These are phyloP conservation scores for Stentor coeruleus DNA, from an alignment of 73 alveolate genomes.

Conservation along the genomic window DNA sequence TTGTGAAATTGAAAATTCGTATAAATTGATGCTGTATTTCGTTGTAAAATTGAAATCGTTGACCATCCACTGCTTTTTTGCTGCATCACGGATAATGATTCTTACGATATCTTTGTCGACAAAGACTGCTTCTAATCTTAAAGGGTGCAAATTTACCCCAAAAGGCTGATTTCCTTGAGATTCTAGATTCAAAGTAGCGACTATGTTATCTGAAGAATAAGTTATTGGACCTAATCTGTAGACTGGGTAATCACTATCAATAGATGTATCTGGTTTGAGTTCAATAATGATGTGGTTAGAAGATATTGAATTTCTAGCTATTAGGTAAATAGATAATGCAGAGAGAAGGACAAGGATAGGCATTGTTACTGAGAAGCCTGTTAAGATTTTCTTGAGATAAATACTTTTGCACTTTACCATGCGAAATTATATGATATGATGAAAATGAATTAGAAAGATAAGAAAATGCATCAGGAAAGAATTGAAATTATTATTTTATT, in stretches of 20 bases:
- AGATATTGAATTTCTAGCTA: not conserved
- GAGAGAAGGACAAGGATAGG: no score
- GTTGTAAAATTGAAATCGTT: not conserved
- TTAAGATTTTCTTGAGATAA: not conserved
- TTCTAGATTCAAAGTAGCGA: not conserved
- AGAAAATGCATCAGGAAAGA: no score
- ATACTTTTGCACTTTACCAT: not conserved
- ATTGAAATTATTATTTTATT: no score
- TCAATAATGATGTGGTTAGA: not conserved
- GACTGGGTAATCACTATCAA: not conserved
- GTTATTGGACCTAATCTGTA: not conserved
- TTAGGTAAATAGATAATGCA: not conserved
- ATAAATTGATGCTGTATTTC: not conserved
- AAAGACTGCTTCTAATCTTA: not conserved
- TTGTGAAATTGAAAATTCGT: not conserved
- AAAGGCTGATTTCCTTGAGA: not conserved
- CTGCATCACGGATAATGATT: not conserved
- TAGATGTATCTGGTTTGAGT: not conserved
- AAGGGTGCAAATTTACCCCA: not conserved
- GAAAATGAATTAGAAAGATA: no score
- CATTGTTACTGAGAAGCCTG: not conserved
- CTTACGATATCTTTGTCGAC: not conserved
- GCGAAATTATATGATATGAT: no score
- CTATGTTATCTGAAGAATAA: not conserved
- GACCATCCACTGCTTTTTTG: not conserved